Percentiles rank a stretch among this genome's conserved stretches.
Evolutionary conservation across 352 stramenopile genomes (phyloP).

Genomic region (Globisporangium takayamanum): DNA sequence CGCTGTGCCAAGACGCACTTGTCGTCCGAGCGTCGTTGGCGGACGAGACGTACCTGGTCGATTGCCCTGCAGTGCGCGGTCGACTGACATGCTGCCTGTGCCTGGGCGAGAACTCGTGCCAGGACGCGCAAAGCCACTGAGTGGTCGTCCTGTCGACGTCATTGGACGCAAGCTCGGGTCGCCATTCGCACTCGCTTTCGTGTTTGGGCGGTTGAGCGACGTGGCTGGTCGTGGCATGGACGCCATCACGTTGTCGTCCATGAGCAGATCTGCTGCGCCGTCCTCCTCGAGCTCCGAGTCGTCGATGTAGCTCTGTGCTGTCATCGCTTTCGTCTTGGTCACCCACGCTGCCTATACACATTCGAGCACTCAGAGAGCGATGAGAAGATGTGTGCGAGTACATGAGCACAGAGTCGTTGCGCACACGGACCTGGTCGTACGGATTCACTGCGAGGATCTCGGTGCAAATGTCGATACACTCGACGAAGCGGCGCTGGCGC

Average conservation of each 20-base stretch:
- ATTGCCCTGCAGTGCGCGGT: slow-evolving; percentile 66
- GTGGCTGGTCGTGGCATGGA: slow-evolving; percentile 84
- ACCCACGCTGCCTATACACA: slow-evolving; percentile 77
- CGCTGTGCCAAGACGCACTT: slow-evolving; percentile 88
- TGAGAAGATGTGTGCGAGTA: background rate
- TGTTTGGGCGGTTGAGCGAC: slow-evolving; percentile 84
- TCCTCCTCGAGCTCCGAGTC: slow-evolving; percentile 91
- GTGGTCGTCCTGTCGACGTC: slow-evolving; percentile 72
- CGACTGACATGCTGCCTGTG: slow-evolving; percentile 67
- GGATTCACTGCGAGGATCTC: slow-evolving; percentile 81
- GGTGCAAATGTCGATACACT: slow-evolving; percentile 81
- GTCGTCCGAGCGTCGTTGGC: slow-evolving; percentile 84
- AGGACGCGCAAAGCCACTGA: slow-evolving; percentile 85
- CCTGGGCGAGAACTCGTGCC: slow-evolving; percentile 65
- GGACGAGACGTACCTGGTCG: slow-evolving; percentile 78
- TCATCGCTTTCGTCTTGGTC: slow-evolving; percentile 87
- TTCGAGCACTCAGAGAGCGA: background rate
- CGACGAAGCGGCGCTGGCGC: slow-evolving; percentile 68
- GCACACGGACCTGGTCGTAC: slow-evolving; percentile 57
- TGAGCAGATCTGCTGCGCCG: slow-evolving; percentile 85
- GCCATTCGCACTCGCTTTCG: slow-evolving; percentile 25
- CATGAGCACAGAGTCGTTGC: background rate
- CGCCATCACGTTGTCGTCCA: slow-evolving; percentile 91
- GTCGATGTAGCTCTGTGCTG: slow-evolving; percentile 86
- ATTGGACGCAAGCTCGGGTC: slow-evolving; percentile 81